Base-by-base conservation (phyloP, 257 asterid species). In the Schizonepeta tenuifolia region DNA sequence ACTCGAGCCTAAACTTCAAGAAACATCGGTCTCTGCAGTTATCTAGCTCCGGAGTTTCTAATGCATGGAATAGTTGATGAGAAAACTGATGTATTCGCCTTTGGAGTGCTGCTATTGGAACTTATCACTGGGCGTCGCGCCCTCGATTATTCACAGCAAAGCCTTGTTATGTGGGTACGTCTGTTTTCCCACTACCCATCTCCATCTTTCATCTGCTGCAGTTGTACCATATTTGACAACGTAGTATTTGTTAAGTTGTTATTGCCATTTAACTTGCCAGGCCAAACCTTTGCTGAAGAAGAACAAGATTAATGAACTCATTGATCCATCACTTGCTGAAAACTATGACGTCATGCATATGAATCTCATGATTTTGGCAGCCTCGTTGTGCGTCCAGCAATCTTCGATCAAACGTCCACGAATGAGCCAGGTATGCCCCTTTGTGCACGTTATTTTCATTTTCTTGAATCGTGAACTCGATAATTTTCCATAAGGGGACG, bases 51-150 rank as follows among this genome's bases (percentile, higher is more conserved):
- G 0, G 98, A 93, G 89, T 93, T 80, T 85, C 83, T 93, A 56
- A 89, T 93, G 97, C 98, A 93, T 7, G 98, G 98, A n/a, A 90
- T 91, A 62, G 97, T 89, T 1, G 96, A 93, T 24, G 98, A 93
- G 71, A 93, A 90, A 72, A 93, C 97, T 0, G 98, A 93, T 43
- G 87, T 93, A 9, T 93, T 90, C 20, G 91, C 98, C 73, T 90
- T 83, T 1, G 98, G 98, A 0, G 98, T 93, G 78, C 79, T 93
- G 74, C 83, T 93, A 51, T 77, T 93, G 81, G 98, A 93, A 55
- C 97, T 93, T 14, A 89, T 93, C 55, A 89, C 96, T 0, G 98
- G 97, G n/a, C 96, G 97, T 4, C 88, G 97, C 7, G 98, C 98
- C 15, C 84, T 93, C 36, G 98, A 93, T 80, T 90, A 90, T 83